A percentile compares a stretch with the other conserved stretches of the same genome.
Conservation (phyloP, 768 basidiomycete species). For the Lanmaoa pseudosensibilis region DNA sequence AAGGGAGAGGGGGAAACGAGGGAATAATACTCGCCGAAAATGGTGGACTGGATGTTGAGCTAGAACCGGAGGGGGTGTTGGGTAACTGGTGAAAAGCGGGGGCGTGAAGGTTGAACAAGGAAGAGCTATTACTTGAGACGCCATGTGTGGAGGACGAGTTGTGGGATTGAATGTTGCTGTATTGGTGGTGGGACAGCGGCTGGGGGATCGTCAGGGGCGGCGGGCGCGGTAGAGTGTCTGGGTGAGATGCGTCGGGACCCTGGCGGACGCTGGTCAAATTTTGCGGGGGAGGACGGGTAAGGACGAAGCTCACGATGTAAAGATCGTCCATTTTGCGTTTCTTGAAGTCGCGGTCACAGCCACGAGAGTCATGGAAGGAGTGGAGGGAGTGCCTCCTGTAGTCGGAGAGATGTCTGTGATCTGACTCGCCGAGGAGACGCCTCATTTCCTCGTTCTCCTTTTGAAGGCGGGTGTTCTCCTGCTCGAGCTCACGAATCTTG, state of each 20-base stretch:
- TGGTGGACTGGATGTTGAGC: constrained; percentile 73
- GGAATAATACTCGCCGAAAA: constrained; percentile 81
- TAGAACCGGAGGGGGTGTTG: constrained; percentile 70
- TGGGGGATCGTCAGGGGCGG: constrained; percentile 67
- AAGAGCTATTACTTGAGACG: constrained; percentile 38
- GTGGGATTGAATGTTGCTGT: constrained; percentile 42
- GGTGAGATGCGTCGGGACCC: constrained; percentile 49
- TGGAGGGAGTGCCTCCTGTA: constrained; percentile 48
- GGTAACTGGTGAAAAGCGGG: constrained; percentile 62
- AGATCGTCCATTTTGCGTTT: constrained; percentile 61
- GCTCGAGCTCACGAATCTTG: constrained; percentile 80
- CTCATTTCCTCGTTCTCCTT: constrained; percentile 76
- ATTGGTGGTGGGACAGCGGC: constrained; percentile 50
- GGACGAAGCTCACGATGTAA: constrained; percentile 45
- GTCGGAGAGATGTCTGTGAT: constrained; percentile 41
- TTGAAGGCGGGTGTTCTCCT: constrained; percentile 69
- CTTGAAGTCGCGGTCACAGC: constrained; percentile 60
- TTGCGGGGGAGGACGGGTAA: neutral
- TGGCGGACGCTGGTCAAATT: constrained; percentile 16
- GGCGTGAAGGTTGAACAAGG: constrained; percentile 53
- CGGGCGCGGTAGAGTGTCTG: constrained; percentile 37
- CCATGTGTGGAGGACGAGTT: constrained; percentile 41
- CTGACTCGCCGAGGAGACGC: constrained; percentile 56
- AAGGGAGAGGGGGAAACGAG: constrained; percentile 31
- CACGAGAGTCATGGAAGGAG: constrained; percentile 49